Conservation (phyloP, 495 filamentous ascomycete genomes). For the Clavariopsis aquatica region DNA sequence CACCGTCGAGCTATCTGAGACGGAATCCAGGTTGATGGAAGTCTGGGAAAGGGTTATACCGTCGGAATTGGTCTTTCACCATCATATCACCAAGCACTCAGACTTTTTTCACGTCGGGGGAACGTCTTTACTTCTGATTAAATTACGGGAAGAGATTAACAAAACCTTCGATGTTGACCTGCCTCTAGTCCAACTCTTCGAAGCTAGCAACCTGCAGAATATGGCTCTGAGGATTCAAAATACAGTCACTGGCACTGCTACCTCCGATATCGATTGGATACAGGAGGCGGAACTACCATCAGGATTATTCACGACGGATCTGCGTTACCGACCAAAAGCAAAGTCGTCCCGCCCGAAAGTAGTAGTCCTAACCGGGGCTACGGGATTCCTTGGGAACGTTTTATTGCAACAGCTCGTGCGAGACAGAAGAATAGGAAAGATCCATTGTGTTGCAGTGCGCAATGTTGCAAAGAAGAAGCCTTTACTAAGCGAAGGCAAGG, state of each 20-base stretch:
- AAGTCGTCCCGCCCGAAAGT: not conserved
- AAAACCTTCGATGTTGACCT: not conserved
- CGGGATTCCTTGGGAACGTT: not conserved
- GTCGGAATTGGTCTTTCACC: not conserved
- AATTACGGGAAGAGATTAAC: not conserved
- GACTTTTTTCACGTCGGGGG: constrained; percentile 13
- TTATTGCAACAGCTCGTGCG: not conserved
- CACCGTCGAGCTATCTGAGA: no score
- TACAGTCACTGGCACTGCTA: no score
- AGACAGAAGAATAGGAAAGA: not conserved
- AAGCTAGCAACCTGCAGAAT: not conserved
- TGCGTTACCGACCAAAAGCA: no score
- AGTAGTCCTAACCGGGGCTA: not conserved
- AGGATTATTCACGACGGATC: no score
- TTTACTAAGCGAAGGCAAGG: not conserved
- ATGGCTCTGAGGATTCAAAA: not conserved
- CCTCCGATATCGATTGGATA: no score
- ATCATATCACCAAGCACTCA: not conserved
- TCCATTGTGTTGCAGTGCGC: not conserved
- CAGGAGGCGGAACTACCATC: no score
- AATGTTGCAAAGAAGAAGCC: not conserved
- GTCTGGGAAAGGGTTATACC: not conserved
- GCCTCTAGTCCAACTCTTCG: not conserved
- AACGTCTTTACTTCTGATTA: constrained; percentile 1
- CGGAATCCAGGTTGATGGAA: no score